phyloP scores from a whole-genome alignment of 2,329 filamentous ascomycete genomes.

The Moelleriella libera region DNA sequence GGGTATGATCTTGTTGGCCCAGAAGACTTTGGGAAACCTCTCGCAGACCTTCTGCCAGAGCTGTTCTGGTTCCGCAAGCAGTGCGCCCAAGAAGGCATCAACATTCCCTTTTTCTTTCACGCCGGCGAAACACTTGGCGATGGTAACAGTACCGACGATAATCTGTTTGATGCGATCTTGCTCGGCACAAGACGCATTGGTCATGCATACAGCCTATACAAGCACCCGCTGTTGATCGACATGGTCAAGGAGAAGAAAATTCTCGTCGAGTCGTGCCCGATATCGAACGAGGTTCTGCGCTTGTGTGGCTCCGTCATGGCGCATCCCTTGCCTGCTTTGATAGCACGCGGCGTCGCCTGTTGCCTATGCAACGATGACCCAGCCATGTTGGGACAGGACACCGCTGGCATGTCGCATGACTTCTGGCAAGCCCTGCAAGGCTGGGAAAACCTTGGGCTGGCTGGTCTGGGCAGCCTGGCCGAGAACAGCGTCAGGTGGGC shows the following conservation, averaged over 20 bases:
- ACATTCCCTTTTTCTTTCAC: constrained; percentile 92
- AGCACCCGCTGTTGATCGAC: constrained; percentile 79
- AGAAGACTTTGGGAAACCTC: constrained; percentile 64
- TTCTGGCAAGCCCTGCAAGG: constrained; percentile 86
- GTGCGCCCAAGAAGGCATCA: constrained; percentile 61
- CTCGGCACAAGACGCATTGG: constrained; percentile 82
- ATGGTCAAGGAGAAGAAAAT: constrained; percentile 83
- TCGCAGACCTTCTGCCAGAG: constrained; percentile 66
- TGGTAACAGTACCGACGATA: constrained; percentile 60
- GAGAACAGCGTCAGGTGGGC: constrained; percentile 91
- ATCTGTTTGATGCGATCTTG: constrained; percentile 79
- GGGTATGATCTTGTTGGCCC: constrained; percentile 87
- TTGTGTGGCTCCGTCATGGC: constrained; percentile 62
- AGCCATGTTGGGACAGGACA: constrained; percentile 72
- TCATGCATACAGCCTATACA: constrained; percentile 77
- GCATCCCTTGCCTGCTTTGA: constrained; percentile 69
- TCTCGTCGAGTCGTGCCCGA: constrained; percentile 78
- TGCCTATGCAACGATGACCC: constrained; percentile 85
- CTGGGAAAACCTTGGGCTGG: constrained; percentile 81
- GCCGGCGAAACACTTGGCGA: constrained; percentile 74
- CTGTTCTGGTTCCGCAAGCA: constrained; percentile 89
- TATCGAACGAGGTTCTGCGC: constrained; percentile 77
- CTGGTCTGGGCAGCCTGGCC: constrained; percentile 71
- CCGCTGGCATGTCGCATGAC: constrained; percentile 74
- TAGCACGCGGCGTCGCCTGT: constrained; percentile 73